Conservation (phyloP, 768 basidiomycete genomes). For the Termitomyces sp. region DNA sequence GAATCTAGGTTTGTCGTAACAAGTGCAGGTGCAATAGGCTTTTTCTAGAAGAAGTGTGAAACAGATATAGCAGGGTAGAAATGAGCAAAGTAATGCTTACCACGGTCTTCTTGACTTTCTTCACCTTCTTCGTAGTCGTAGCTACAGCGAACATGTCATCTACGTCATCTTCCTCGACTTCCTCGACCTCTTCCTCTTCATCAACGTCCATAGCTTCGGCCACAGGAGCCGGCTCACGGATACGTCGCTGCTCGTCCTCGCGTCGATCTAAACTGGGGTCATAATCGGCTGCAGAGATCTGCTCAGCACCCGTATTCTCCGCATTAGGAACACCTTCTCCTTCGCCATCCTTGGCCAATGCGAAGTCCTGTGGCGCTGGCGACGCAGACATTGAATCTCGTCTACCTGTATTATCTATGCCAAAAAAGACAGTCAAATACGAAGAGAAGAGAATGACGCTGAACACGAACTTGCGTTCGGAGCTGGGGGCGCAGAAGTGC, state of each 20-base stretch:
- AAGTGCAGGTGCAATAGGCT: slow-evolving; percentile 52
- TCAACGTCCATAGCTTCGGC: slow-evolving; percentile 30
- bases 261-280: slow-evolving; percentile 73
- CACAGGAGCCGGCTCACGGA: slow-evolving; percentile 35
- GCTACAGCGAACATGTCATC: slow-evolving; percentile 94
- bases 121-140: slow-evolving; percentile 40
- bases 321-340: slow-evolving; percentile 41
- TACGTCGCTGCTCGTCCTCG: slow-evolving; percentile 76
- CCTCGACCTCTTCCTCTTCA: slow-evolving; percentile 51
- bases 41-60: slow-evolving; percentile 24
- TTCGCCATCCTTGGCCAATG: slow-evolving; percentile 62
- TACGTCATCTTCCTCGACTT: slow-evolving; percentile 75
- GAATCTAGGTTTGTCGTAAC: slow-evolving; percentile 81
- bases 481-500: slow-evolving; percentile 21
- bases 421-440: neutral
- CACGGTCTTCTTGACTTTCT: slow-evolving; percentile 51
- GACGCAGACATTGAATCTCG: slow-evolving; percentile 54
- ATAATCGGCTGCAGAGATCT: slow-evolving; percentile 91
- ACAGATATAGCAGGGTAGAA: neutral
- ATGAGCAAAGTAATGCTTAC: slow-evolving; percentile 29
- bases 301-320: slow-evolving; percentile 49
- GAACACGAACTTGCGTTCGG: slow-evolving; percentile 4
- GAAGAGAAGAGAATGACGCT: slow-evolving; percentile 14
- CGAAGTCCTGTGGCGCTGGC: slow-evolving; percentile 56
- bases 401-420: slow-evolving; percentile 27